phyloP scores from a whole-genome alignment of 2,329 filamentous ascomycete species.

The Raffaelea albimanens region DNA sequence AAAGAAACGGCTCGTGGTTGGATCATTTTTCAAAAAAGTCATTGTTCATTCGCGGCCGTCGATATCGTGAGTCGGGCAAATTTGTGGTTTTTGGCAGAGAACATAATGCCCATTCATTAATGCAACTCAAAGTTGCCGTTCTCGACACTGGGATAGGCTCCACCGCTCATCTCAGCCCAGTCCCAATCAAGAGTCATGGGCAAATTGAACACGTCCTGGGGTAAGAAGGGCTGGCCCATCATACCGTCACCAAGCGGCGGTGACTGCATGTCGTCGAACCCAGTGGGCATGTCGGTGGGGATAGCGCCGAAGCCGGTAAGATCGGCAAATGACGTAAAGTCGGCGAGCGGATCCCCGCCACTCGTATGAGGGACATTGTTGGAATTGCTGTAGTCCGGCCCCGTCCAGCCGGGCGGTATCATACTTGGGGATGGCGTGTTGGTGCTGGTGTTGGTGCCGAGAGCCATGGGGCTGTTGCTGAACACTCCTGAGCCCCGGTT shows the following conservation, averaged over 20 bases:
- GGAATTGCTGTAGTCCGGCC: constrained; percentile 4
- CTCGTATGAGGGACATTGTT: background rate
- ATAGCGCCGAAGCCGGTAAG: constrained; percentile 32
- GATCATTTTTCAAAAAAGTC: background rate
- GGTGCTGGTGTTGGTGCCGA: constrained; percentile 23
- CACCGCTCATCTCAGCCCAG: constrained; percentile 60
- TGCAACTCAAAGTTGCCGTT: constrained; percentile 43
- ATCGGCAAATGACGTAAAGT: constrained; percentile 30
- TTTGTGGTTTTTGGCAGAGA: no score
- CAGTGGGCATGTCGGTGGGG: constrained; percentile 12
- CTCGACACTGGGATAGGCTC: constrained; percentile 53
- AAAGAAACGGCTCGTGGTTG: background rate
- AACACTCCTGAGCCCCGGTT: constrained; percentile 16
- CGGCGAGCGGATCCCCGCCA: background rate
- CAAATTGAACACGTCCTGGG: constrained; percentile 90
- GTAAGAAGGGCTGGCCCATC: constrained; percentile 80
- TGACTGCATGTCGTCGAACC: constrained; percentile 23
- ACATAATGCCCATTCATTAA: no score
- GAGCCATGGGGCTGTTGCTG: constrained; percentile 30
- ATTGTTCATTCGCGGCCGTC: no score
- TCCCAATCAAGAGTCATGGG: constrained; percentile 94
- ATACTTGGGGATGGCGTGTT: constrained; percentile 35
- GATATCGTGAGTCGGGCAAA: no score
- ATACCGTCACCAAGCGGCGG: constrained; percentile 21
- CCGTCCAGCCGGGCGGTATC: constrained; percentile 33